phyloP scores from a whole-genome alignment of 1,139 yeast species.

The Yamadazyma epiphylla region DNA sequence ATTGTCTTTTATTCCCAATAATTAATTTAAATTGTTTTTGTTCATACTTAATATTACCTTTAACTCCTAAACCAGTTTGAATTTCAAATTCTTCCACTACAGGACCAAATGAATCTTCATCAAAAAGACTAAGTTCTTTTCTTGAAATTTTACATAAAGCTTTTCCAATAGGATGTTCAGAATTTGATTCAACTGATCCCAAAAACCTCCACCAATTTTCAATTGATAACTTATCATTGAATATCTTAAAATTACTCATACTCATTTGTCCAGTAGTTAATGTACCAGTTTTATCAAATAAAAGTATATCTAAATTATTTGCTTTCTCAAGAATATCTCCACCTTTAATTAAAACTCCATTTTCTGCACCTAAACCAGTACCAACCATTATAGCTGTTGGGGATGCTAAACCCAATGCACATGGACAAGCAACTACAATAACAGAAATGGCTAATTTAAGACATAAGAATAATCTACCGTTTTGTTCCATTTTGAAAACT shows the following conservation, averaged over 20 bases:
- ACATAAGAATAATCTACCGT: slow-evolving; percentile 66
- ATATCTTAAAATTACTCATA: slow-evolving; percentile 22
- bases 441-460: slow-evolving; percentile 87
- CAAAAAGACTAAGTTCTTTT: slow-evolving; percentile 25
- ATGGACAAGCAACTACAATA: slow-evolving; percentile 95
- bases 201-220: slow-evolving; percentile 55
- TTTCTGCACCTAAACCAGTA: slow-evolving; percentile 88
- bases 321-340: slow-evolving; percentile 85
- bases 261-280: slow-evolving; percentile 82
- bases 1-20: slow-evolving; percentile 56
- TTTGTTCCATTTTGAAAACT: slow-evolving; percentile 48
- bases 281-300: slow-evolving; percentile 97
- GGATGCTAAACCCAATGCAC: slow-evolving; percentile 94
- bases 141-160: slow-evolving; percentile 50
- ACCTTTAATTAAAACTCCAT: slow-evolving; percentile 90
- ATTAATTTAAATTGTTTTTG: slow-evolving; percentile 27
- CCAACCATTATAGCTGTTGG: slow-evolving; percentile 99
- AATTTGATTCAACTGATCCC: slow-evolving; percentile 60
- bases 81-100: slow-evolving; percentile 43
- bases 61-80: slow-evolving; percentile 70
- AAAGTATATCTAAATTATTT: slow-evolving; percentile 57
- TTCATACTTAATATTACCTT: slow-evolving; percentile 35
- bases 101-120: slow-evolving; percentile 30
- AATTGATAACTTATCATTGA: slow-evolving; percentile 8
- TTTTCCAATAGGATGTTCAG: slow-evolving; percentile 87